These are phyloP conservation scores for Candida dajiaensis DNA, from an alignment of 805 yeast species.

Conservation along the genomic window DNA sequence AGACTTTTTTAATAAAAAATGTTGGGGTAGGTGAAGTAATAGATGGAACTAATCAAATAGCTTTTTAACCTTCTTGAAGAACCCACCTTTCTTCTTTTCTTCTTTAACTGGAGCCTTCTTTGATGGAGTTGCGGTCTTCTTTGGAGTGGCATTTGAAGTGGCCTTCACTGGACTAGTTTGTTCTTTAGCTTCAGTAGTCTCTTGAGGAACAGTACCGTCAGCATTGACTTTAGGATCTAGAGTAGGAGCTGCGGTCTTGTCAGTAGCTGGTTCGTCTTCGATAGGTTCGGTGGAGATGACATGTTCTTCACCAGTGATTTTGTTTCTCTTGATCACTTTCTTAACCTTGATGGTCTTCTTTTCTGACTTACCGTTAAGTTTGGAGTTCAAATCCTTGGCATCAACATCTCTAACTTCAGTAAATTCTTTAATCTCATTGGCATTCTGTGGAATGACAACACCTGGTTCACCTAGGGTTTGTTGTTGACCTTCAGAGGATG, in stretches of 20 bases:
- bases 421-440: slow-evolving; percentile 63
- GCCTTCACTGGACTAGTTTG: neutral
- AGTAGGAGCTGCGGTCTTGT: slow-evolving; percentile 4
- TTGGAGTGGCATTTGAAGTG: neutral
- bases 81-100: slow-evolving; percentile 20
- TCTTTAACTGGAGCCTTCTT: slow-evolving; percentile 6
- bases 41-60: slow-evolving; percentile 7
- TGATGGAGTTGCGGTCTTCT: slow-evolving; percentile 5
- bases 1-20: too few relatives aligned
- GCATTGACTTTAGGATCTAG: slow-evolving; percentile 14
- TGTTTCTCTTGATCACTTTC: slow-evolving; percentile 33
- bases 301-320: slow-evolving; percentile 34
- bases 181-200: slow-evolving; percentile 3
- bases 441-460: slow-evolving; percentile 54
- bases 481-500: slow-evolving; percentile 36
- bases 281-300: slow-evolving; percentile 28
- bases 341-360: slow-evolving; percentile 28
- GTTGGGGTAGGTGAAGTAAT: too few relatives aligned
- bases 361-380: slow-evolving; percentile 21
- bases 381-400: slow-evolving; percentile 52
- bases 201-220: slow-evolving; percentile 2
- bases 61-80: slow-evolving; percentile 19
- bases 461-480: slow-evolving; percentile 61
- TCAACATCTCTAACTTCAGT: slow-evolving; percentile 48
- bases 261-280: slow-evolving; percentile 15